These are phyloP conservation scores for Globisporangium uncinulatum DNA, from an alignment of 352 stramenopile genomes.

Conservation along the genomic window DNA sequence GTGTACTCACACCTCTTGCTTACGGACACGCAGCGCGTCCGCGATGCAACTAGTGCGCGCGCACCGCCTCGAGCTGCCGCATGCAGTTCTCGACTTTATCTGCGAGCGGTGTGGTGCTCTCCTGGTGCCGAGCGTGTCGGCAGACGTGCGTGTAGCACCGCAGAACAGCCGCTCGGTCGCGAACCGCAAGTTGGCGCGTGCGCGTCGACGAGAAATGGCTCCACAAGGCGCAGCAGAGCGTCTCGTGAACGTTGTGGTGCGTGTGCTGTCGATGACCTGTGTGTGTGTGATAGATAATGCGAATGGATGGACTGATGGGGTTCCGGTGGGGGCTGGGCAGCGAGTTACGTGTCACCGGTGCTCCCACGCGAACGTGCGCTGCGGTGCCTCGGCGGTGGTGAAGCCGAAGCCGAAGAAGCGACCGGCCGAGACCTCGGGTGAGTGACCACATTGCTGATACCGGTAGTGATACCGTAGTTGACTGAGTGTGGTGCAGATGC, in stretches of 20 bases:
- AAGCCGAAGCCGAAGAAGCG: constrained; percentile 53
- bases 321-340: constrained; percentile 13
- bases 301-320: background rate
- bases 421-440: background rate
- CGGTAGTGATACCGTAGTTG: constrained; percentile 12
- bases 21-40: constrained; percentile 21
- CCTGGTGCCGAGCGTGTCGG: constrained; percentile 52
- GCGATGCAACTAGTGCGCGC: constrained; percentile 47
- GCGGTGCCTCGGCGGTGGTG: constrained; percentile 40
- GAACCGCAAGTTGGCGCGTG: constrained; percentile 47
- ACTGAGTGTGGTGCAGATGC: background rate
- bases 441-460: background rate
- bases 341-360: constrained; percentile 52
- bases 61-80: constrained; percentile 30
- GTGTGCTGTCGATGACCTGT: background rate
- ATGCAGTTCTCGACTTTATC: constrained; percentile 50
- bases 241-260: constrained; percentile 34
- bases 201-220: constrained; percentile 16
- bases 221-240: constrained; percentile 11
- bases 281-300: too few species aligned
- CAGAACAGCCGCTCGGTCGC: constrained; percentile 25
- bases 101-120: constrained; percentile 60
- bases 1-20: background rate
- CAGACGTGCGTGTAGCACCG: constrained; percentile 42
- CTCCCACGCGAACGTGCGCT: constrained; percentile 32